Evolutionary conservation across 441 rosid species (phyloP).

Genomic region (Rhodomyrtus psidioides): DNA sequence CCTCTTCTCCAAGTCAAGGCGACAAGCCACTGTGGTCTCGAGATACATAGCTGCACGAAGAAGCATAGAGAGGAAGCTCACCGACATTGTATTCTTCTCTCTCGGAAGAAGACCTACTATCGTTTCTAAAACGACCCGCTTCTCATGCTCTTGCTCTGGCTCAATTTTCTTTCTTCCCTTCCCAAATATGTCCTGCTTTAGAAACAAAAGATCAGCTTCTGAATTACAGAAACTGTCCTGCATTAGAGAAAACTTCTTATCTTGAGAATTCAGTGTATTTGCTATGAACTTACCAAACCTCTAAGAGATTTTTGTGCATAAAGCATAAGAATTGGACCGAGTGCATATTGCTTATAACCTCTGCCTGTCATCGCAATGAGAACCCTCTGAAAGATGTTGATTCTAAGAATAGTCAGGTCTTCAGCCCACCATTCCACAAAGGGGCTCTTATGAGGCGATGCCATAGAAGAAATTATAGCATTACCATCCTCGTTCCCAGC

Average conservation of each 20-base stretch:
- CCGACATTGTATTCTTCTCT: conserved; percentile 57
- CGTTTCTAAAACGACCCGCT: conserved; percentile 65
- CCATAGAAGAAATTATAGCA: conserved; percentile 20
- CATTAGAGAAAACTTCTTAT: not conserved
- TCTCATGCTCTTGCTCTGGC: conserved; percentile 70
- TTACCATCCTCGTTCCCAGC: conserved; percentile 34
- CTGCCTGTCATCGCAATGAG: conserved; percentile 52
- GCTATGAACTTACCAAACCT: conserved; percentile 69
- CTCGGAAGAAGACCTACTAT: conserved; percentile 63
- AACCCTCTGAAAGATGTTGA: conserved; percentile 53
- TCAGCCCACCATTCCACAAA: conserved; percentile 79
- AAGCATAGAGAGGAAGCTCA: conserved; percentile 65
- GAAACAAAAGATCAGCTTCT: not conserved
- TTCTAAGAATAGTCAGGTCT: conserved; percentile 46
- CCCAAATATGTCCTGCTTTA: conserved; percentile 64
- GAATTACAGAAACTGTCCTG: not conserved
- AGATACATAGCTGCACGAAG: conserved; percentile 55
- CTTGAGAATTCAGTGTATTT: not conserved
- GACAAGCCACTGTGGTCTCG: conserved; percentile 81
- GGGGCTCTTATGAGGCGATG: conserved; percentile 22
- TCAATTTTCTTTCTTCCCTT: conserved; percentile 76
- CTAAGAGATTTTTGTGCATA: conserved; percentile 89
- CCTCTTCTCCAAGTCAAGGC: conserved; percentile 72
- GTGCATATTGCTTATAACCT: conserved; percentile 57
- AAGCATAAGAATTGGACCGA: conserved; percentile 79